These are phyloP conservation scores for Apiospora aurea DNA, from an alignment of 2,329 filamentous ascomycete genomes.

Conservation along the genomic window DNA sequence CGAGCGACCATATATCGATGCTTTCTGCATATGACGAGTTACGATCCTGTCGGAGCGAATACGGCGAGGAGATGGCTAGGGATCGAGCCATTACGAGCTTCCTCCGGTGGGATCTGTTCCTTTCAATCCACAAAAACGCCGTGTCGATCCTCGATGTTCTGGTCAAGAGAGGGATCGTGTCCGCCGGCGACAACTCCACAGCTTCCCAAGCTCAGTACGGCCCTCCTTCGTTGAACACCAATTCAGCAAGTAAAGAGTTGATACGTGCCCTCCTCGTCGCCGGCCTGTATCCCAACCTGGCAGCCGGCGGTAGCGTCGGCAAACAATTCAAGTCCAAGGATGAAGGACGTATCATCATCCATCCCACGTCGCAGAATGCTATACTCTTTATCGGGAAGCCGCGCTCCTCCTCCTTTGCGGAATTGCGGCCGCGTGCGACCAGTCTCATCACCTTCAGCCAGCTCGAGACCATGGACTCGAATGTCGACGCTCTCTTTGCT, in stretches of 20 bases:
- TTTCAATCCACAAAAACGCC: neutral
- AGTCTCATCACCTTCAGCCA: slow-evolving; percentile 4
- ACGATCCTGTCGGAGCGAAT: neutral
- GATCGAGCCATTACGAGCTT: slow-evolving; percentile 31
- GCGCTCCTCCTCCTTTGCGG: no score
- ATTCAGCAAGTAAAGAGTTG: slow-evolving; percentile 50
- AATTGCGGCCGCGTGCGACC: neutral
- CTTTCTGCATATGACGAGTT: slow-evolving; percentile 41
- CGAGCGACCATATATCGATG: slow-evolving; percentile 37
- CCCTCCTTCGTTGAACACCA: slow-evolving; percentile 47
- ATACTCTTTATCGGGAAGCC: neutral
- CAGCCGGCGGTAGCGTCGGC: slow-evolving; percentile 27
- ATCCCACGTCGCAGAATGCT: slow-evolving; percentile 7
- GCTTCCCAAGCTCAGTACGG: slow-evolving; percentile 37
- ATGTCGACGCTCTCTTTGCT: neutral
- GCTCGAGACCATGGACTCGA: neutral
- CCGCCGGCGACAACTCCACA: slow-evolving; percentile 35
- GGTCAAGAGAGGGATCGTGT: slow-evolving; percentile 45
- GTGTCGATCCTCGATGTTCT: slow-evolving; percentile 16
- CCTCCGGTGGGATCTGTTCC: slow-evolving; percentile 34
- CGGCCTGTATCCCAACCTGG: slow-evolving; percentile 54
- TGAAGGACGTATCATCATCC: neutral
- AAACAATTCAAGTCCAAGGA: neutral
- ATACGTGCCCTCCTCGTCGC: slow-evolving; percentile 55
- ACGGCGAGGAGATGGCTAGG: neutral